Conservation (phyloP, 2,329 filamentous ascomycete species). For the Trichophyton rubrum region DNA sequence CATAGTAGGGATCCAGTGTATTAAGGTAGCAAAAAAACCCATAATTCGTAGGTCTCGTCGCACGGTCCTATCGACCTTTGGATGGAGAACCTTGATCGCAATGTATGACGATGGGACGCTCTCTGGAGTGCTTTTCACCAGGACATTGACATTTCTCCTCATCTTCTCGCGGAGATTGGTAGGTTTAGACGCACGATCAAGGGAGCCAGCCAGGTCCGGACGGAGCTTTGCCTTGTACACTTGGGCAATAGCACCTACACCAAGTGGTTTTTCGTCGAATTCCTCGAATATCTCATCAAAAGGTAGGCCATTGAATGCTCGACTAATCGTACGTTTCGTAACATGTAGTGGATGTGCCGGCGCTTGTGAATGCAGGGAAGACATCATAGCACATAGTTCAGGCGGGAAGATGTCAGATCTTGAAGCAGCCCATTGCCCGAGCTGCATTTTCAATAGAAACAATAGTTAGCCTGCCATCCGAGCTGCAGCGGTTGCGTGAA, state of each 20-base stretch:
- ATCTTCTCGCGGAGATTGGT: constrained; percentile 56
- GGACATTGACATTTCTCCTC: constrained; percentile 66
- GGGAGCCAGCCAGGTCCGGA: constrained; percentile 55
- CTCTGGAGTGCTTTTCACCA: constrained; percentile 75
- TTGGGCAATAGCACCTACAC: constrained; percentile 92
- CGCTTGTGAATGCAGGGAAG: constrained; percentile 84
- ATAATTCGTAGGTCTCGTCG: constrained; percentile 89
- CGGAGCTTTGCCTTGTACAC: constrained; percentile 94
- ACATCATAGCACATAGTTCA: constrained; percentile 88
- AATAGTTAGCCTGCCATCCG: background rate
- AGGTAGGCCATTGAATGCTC: constrained; percentile 63
- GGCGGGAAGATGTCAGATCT: constrained; percentile 90
- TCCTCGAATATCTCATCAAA: constrained; percentile 96
- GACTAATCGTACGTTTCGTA: constrained; percentile 66
- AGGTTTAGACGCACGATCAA: constrained; percentile 41
- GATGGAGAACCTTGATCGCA: constrained; percentile 90
- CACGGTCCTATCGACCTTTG: constrained; percentile 77
- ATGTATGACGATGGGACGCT: constrained; percentile 84
- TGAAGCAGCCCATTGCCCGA: constrained; percentile 97
- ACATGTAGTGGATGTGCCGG: constrained; percentile 74
- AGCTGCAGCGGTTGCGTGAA: background rate
- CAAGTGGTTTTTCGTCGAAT: constrained; percentile 77
- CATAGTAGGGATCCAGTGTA: constrained; percentile 84
- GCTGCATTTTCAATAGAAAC: constrained; percentile 34
- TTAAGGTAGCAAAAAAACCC: constrained; percentile 70